Evolutionary conservation across 2,329 filamentous ascomycete species (phyloP).

Genomic region (Cladophialophora bantiana): DNA sequence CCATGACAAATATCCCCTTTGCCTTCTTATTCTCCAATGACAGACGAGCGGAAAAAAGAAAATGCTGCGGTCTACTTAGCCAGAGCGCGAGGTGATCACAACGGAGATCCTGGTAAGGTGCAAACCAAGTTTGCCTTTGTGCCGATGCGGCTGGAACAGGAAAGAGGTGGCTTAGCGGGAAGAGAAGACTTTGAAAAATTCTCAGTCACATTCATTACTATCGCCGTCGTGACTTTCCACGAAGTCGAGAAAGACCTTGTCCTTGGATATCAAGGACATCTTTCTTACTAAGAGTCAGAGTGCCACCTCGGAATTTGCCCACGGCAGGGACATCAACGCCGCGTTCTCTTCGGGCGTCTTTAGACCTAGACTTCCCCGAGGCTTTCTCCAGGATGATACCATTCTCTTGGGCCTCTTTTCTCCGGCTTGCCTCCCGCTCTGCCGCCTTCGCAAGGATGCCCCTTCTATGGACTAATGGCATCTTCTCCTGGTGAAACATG

Average conservation of each 20-base stretch:
- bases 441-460: constrained; percentile 77
- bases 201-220: background rate
- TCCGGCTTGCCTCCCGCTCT: constrained; percentile 71
- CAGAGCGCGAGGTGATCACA: constrained; percentile 5
- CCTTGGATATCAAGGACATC: constrained; percentile 78
- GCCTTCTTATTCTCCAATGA: constrained; percentile 3
- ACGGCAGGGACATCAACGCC: constrained; percentile 78
- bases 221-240: constrained; percentile 28
- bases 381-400: constrained; percentile 81
- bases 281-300: constrained; percentile 76
- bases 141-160: background rate
- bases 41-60: background rate
- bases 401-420: constrained; percentile 84
- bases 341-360: constrained; percentile 60
- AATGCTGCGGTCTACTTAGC: background rate
- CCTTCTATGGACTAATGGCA: constrained; percentile 86
- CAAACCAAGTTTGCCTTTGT: constrained; percentile 21
- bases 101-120: constrained; percentile 16
- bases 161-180: constrained; percentile 7
- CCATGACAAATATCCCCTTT: constrained; percentile 23
- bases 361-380: constrained; percentile 45
- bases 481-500: constrained; percentile 78
- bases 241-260: constrained; percentile 22
- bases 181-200: background rate
- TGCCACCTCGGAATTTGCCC: constrained; percentile 80